These are phyloP conservation scores for Saxispiralis lemnorum DNA, from an alignment of 495 filamentous ascomycete genomes.

Conservation along the genomic window DNA sequence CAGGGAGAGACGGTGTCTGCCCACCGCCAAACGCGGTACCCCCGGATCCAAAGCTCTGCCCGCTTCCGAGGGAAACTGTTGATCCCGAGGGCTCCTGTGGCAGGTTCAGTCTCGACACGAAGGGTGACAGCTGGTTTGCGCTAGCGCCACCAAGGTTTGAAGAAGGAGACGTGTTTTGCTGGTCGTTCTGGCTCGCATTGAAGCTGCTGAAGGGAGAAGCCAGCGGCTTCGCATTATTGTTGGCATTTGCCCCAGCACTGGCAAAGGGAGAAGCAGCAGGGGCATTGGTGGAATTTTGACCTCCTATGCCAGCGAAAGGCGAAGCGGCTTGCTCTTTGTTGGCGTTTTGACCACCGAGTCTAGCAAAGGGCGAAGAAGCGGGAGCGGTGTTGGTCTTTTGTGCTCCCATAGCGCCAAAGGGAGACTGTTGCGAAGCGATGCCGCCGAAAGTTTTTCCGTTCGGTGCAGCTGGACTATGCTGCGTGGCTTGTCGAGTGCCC, in stretches of 20 bases:
- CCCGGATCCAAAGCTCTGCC: conserved; percentile 15
- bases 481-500: conserved; percentile 3
- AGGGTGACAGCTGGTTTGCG: conserved; percentile 7
- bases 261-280: conserved; percentile 3
- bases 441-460: conserved; percentile 13
- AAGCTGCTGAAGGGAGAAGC: conserved; percentile 11
- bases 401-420: too few species aligned
- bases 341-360: neutral
- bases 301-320: conserved; percentile 11
- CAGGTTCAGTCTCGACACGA: conserved; percentile 9
- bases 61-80: conserved; percentile 23
- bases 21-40: conserved; percentile 4
- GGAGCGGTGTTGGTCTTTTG: conserved; percentile 3
- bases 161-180: conserved; percentile 5
- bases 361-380: conserved; percentile 15
- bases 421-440: conserved; percentile 4
- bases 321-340: conserved; percentile 1
- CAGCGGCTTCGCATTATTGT: neutral
- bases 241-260: neutral
- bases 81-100: conserved; percentile 21
- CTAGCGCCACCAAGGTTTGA: conserved; percentile 14
- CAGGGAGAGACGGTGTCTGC: conserved; percentile 8
- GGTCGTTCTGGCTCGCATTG: neutral
- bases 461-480: neutral
- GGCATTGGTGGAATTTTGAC: neutral